Evolutionary conservation across 768 basidiomycete genomes (phyloP), one percentile per base, ranked within the genome.

Genomic region (Termitomyces sp.): DNA sequence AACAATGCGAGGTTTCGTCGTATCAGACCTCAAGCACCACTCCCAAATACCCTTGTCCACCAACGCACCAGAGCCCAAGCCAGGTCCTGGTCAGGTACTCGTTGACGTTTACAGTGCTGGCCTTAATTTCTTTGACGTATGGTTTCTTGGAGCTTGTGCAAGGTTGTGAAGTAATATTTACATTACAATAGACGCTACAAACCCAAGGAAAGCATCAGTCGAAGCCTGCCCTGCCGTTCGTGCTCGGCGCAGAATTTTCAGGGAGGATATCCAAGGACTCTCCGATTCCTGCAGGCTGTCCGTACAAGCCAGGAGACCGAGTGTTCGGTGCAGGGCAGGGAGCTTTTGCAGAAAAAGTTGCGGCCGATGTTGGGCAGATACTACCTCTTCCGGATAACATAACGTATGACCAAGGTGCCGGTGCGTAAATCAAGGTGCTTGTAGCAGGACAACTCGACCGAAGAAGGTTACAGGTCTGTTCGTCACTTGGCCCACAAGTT

Each of bases 401-500:
- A 72, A 80, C 83, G 7, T 94, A 86, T 64, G 92, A 96, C 60
- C 86, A 96, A 70, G 95, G 93, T 5, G 88, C 93, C 61, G 88
- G 89, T 85, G 68, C 43, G 78, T 73, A 40, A 20, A 10, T 41
- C 12, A 20, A 53, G 20, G 28, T 54, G 40, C 38, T 41, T 43
- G 41, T n/a, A 32, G 40, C 41, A 40, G 10, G 28, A 54, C 28
- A 13, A 32, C 26, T 18, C 28, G 28, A 41, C 28, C 5, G 30
- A 54, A 16, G 53, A 41, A 30, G 14, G 23, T 48, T 36, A 4
- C 58, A 89, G 93, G 91, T 3, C 69, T 97, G 52, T 90, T 72
- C 64, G 74, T 98, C n/a, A 95, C 93, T 8, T 94, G 90, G 85
- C 92, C 94, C 0, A 98, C 96, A 6, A 89, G 87, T 61, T 98